These are phyloP conservation scores for Selenicereus undatus DNA, from an alignment of 148 eudicot species.

Conservation along the genomic window DNA sequence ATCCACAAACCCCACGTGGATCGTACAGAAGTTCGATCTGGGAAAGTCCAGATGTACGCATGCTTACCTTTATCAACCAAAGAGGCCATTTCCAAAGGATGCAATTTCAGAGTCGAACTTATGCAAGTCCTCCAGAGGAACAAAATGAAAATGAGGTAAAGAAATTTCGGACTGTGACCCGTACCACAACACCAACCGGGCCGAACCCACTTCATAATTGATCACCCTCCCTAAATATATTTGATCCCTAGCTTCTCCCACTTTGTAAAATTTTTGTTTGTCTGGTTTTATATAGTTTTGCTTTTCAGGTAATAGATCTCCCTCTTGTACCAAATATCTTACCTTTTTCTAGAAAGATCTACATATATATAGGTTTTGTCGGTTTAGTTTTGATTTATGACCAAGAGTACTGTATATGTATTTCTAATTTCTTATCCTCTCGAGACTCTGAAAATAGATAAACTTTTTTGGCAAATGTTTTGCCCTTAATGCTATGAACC, in stretches of 20 bases:
- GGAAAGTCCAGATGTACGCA: not conserved
- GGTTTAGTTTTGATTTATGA: not conserved
- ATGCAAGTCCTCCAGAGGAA: not conserved
- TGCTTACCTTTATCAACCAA: not conserved
- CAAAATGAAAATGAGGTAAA: slow-evolving; percentile 20
- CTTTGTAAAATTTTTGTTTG: not conserved
- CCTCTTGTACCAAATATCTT: not conserved
- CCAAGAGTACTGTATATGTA: too few relatives aligned
- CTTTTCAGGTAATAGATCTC: not conserved
- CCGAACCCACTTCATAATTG: slow-evolving; percentile 43
- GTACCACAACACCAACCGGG: slow-evolving; percentile 29
- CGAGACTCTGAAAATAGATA: too few relatives aligned
- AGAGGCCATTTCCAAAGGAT: not conserved
- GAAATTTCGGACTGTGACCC: slow-evolving; percentile 22
- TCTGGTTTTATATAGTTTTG: not conserved
- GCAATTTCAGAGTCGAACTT: not conserved
- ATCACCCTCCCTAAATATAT: not conserved
- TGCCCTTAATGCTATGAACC: too few relatives aligned
- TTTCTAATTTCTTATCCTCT: too few relatives aligned
- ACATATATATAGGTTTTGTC: not conserved
- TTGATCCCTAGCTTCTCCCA: not conserved
- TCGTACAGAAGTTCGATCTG: not conserved
- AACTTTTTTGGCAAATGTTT: too few relatives aligned
- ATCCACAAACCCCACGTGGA: too few relatives aligned
- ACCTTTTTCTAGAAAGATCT: not conserved